phyloP scores from a whole-genome alignment of 73 alveolate genomes.

The Strombidium stylifer region DNA sequence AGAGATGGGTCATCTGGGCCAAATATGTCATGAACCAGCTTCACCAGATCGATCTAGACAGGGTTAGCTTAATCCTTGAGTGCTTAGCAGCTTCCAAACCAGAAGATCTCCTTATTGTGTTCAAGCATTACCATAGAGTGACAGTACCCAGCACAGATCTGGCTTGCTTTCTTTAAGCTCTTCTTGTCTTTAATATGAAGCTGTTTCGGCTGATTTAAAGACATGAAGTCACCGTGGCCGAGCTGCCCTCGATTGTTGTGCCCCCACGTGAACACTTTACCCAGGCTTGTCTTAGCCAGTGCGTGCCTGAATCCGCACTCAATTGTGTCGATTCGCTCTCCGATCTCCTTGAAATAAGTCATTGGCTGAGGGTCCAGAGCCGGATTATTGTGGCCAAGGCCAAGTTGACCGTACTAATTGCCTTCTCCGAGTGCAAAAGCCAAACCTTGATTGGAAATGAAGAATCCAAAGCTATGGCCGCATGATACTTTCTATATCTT shows the following conservation, averaged over 20 bases:
- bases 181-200: constrained; percentile 81
- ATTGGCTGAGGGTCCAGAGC: constrained; percentile 82
- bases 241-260: constrained; percentile 95
- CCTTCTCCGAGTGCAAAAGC: constrained; percentile 89
- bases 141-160: constrained; percentile 89
- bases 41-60: constrained; percentile 59
- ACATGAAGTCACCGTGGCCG: constrained; percentile 81
- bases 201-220: constrained; percentile 82
- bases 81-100: constrained; percentile 92
- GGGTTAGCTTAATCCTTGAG: constrained; percentile 63
- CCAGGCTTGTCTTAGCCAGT: constrained; percentile 92
- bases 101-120: constrained; percentile 66
- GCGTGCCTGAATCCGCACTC: constrained; percentile 98
- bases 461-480: constrained; percentile 89
- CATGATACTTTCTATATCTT: constrained; percentile 77
- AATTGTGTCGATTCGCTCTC: constrained; percentile 88
- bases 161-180: constrained; percentile 72
- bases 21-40: constrained; percentile 81
- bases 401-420: constrained; percentile 88
- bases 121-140: constrained; percentile 77
- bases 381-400: constrained; percentile 88
- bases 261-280: constrained; percentile 98
- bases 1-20: constrained; percentile 12
- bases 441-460: constrained; percentile 78
- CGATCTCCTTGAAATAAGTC: constrained; percentile 57